Evolutionary conservation across 73 alveolate species (phyloP).

Genomic region (Tetrahymena elliotti): DNA sequence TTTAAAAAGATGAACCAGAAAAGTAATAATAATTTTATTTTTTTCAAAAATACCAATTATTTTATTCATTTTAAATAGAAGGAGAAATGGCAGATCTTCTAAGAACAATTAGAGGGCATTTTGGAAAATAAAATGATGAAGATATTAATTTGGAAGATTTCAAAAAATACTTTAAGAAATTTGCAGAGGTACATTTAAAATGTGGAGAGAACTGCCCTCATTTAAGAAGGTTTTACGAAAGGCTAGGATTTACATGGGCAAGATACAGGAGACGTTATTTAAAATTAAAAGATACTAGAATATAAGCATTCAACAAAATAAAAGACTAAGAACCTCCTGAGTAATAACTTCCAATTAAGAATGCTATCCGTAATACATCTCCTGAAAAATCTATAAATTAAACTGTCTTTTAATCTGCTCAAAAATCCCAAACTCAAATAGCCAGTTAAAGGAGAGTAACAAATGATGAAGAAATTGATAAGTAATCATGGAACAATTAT

Average conservation of each 20-base stretch:
- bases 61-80: not conserved
- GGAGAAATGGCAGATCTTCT: conserved; percentile 18
- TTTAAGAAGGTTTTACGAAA: conserved; percentile 37
- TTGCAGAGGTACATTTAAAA: conserved; percentile 29
- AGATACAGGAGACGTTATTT: conserved; percentile 32
- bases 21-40: not conserved
- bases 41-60: not conserved
- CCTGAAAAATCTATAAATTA: not conserved
- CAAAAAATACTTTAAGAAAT: conserved; percentile 15
- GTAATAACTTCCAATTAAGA: not conserved
- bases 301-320: conserved; percentile 9
- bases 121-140: conserved; percentile 26
- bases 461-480: not conserved
- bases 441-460: not conserved
- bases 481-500: not conserved
- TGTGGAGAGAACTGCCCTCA: conserved; percentile 49
- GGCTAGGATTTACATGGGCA: conserved; percentile 14
- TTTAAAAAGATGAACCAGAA: not conserved
- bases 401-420: not conserved
- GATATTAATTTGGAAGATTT: conserved; percentile 9
- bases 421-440: not conserved
- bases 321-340: not conserved
- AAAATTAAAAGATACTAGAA: conserved; percentile 22
- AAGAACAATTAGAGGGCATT: conserved; percentile 4
- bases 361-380: not conserved